Conservation (phyloP, 176 grass and related monocot genomes). For the Tillandsia leiboldiana region DNA sequence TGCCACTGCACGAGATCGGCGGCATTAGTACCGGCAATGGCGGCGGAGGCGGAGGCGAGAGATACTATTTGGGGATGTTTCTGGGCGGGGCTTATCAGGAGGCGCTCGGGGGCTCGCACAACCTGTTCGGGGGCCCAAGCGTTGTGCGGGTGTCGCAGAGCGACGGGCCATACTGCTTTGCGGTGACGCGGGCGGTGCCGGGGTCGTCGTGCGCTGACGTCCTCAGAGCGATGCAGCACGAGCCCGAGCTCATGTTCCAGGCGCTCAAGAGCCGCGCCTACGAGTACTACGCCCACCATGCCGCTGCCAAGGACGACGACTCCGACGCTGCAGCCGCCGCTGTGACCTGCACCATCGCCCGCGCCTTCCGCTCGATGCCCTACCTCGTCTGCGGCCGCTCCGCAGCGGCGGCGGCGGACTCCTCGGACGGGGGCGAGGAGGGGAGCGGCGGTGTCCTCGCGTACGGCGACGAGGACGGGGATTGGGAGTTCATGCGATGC, state of each 20-base stretch:
- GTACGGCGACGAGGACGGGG: slow-evolving; percentile 52
- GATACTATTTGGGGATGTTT: slow-evolving; percentile 98
- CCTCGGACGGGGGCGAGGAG: slow-evolving; percentile 21
- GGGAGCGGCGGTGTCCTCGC: slow-evolving; percentile 1
- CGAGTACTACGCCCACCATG: slow-evolving; percentile 15
- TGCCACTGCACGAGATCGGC: slow-evolving; percentile 3
- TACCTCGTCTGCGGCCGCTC: slow-evolving; percentile 47
- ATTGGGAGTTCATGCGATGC: slow-evolving; percentile 84
- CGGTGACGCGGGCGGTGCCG: slow-evolving; percentile 54
- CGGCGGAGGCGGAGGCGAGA: slow-evolving; percentile 21
- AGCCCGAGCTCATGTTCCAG: slow-evolving; percentile 89
- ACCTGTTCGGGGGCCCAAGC: slow-evolving; percentile 89
- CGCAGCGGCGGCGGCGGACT: slow-evolving; percentile 19
- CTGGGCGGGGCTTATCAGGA: slow-evolving; percentile 96
- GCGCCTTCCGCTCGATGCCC: slow-evolving; percentile 66
- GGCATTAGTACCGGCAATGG: background rate
- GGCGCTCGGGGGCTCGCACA: slow-evolving; percentile 82
- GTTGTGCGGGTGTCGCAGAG: slow-evolving; percentile 80
- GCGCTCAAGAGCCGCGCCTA: slow-evolving; percentile 56
- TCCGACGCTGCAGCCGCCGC: slow-evolving; percentile 15
- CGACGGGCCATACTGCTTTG: slow-evolving; percentile 80
- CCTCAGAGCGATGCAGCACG: slow-evolving; percentile 87
- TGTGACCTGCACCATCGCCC: slow-evolving; percentile 36
- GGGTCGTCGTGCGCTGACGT: slow-evolving; percentile 73
- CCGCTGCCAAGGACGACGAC: slow-evolving; percentile 9